Conservation (phyloP, 164 flowering plant genomes). For the Houttuynia cordata region DNA sequence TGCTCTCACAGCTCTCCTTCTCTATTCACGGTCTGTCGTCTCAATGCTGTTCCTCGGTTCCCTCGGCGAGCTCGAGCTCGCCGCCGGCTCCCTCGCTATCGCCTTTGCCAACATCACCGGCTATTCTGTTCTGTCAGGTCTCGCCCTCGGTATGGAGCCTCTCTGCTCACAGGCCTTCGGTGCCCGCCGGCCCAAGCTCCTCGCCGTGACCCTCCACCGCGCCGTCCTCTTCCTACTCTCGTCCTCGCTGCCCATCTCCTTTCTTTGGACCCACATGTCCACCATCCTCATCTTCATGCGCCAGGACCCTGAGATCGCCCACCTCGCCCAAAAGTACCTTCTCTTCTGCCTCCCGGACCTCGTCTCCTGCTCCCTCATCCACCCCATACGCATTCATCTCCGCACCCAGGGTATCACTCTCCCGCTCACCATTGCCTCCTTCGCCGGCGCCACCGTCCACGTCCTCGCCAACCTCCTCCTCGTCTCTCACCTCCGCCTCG, state of each 20-base stretch:
- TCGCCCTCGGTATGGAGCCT: constrained; percentile 87
- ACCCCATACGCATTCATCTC: constrained; percentile 87
- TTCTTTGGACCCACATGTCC: constrained; percentile 63
- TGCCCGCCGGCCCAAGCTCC: constrained; percentile 46
- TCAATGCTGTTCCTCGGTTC: constrained; percentile 86
- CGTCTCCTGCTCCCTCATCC: constrained; percentile 56
- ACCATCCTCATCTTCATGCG: constrained; percentile 26
- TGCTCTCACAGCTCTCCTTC: constrained; percentile 51
- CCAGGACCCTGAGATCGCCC: constrained; percentile 51
- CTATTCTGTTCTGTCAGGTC: constrained; percentile 77
- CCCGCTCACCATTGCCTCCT: constrained; percentile 70
- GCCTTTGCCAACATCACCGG: constrained; percentile 93
- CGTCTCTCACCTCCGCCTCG: constrained; percentile 34
- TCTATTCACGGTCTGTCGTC: constrained; percentile 62
- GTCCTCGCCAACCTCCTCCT: constrained; percentile 46
- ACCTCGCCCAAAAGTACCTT: constrained; percentile 50
- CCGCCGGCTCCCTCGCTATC: constrained; percentile 74
- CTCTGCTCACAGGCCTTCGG: constrained; percentile 87
- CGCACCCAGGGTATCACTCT: constrained; percentile 80
- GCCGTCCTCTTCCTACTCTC: constrained; percentile 50
- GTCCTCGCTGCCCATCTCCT: constrained; percentile 53
- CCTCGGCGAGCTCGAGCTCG: constrained; percentile 67
- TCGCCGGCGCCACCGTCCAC: constrained; percentile 43
- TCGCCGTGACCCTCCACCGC: constrained; percentile 64
- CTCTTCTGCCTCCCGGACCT: constrained; percentile 72